Evolutionary conservation across 495 filamentous ascomycete species (phyloP).

Genomic region (Penicillium antarcticum): DNA sequence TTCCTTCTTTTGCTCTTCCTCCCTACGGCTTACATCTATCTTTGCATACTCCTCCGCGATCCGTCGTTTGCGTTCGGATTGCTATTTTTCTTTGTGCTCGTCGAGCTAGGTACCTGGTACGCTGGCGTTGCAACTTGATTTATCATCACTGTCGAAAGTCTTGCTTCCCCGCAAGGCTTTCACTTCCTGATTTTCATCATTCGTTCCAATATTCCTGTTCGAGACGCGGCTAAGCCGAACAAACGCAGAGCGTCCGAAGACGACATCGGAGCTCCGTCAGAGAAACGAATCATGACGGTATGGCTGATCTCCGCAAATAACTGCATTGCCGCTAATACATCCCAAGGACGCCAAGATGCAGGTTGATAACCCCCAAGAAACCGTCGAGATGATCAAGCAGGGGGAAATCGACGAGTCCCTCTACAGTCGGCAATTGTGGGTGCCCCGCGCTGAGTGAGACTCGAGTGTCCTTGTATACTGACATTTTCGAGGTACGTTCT

Average conservation of each 20-base stretch:
- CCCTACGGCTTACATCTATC: slow-evolving; percentile 8
- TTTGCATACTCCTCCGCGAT: slow-evolving; percentile 13
- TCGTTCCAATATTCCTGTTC: slow-evolving; percentile 52
- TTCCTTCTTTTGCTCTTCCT: slow-evolving; percentile 5
- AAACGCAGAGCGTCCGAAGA: slow-evolving; percentile 82
- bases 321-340: slow-evolving; percentile 13
- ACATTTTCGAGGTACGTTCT: slow-evolving; percentile 67
- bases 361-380: slow-evolving; percentile 62
- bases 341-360: slow-evolving; percentile 71
- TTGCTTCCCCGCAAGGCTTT: slow-evolving; percentile 53
- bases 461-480: slow-evolving; percentile 1
- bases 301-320: slow-evolving; percentile 30
- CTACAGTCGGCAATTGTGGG: slow-evolving; percentile 91
- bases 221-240: slow-evolving; percentile 65
- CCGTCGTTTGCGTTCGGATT: slow-evolving; percentile 8
- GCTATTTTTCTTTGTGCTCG: slow-evolving; percentile 16
- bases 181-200: slow-evolving; percentile 47
- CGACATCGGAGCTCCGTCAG: slow-evolving; percentile 61
- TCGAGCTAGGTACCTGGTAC: slow-evolving; percentile 32
- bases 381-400: slow-evolving; percentile 57
- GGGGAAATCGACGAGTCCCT: slow-evolving; percentile 92
- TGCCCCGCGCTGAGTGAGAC: slow-evolving; percentile 5
- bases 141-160: slow-evolving; percentile 40
- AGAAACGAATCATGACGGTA: slow-evolving; percentile 84
- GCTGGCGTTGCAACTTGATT: slow-evolving; percentile 30